phyloP scores from a whole-genome alignment of 2,329 filamentous ascomycete species.

The Biscogniauxia mediterranea region DNA sequence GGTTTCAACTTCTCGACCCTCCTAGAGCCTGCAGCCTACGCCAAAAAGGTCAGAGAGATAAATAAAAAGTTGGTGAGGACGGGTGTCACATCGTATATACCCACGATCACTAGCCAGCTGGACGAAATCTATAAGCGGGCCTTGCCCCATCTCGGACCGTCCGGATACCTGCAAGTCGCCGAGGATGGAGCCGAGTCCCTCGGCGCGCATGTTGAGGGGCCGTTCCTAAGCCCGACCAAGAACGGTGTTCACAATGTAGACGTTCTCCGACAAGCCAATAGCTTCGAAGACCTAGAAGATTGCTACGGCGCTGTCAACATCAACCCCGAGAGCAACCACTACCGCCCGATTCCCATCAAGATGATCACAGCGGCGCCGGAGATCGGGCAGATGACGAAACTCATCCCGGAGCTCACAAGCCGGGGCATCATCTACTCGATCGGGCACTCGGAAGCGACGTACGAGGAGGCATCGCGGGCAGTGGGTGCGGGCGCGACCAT shows the following conservation, averaged over 20 bases:
- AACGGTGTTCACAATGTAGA: constrained; percentile 82
- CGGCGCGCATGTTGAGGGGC: constrained; percentile 87
- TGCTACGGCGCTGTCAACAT: constrained; percentile 76
- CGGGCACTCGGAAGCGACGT: constrained; percentile 84
- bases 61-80: constrained; percentile 72
- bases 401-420: constrained; percentile 65
- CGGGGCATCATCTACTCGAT: constrained; percentile 74
- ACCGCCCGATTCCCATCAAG: constrained; percentile 54
- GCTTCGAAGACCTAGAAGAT: constrained; percentile 62
- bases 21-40: constrained; percentile 65
- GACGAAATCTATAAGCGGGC: constrained; percentile 80
- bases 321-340: constrained; percentile 33
- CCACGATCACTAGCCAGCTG: constrained; percentile 78
- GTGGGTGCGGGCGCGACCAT: constrained; percentile 76
- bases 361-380: constrained; percentile 89
- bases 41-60: constrained; percentile 67
- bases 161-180: constrained; percentile 57
- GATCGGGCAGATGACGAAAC: constrained; percentile 63
- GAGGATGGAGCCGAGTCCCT: constrained; percentile 79
- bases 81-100: constrained; percentile 84
- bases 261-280: constrained; percentile 64
- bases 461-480: constrained; percentile 73
- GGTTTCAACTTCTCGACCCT: constrained; percentile 89
- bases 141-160: constrained; percentile 75
- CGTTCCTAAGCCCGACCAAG: constrained; percentile 78